Base-by-base conservation (phyloP, 768 basidiomycete species). In the Lactifluus subvellereus region DNA sequence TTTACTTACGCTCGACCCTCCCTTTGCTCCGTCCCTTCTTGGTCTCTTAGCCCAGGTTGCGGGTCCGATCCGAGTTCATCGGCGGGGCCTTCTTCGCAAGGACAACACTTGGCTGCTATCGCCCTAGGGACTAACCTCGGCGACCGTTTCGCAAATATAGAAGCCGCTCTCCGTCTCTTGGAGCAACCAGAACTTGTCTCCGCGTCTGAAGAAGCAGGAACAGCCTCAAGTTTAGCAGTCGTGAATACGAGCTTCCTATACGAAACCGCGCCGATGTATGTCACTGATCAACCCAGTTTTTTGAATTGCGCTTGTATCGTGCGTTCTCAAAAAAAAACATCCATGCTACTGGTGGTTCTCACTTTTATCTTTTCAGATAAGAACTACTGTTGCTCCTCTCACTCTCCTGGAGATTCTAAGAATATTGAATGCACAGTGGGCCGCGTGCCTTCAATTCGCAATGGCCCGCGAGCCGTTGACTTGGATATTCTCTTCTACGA, bases 191-290 rank as follows among this genome's bases (percentile, higher is more conserved):
- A 32, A 61, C 77, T 11, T 50, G 47, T 45, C 69, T 74, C 13
- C 20, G 69, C 27, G 69, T 69, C 10, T 71, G 72, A 35, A 75
- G 76, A 57, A 32, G 16, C 9, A 54, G 67, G 5, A n/a, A 9
- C 20, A 30, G 78, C 13, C 20, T 65, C 72, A 0, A 67, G 67
- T 32, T 72, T 80, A 2, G 70, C 69, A 16, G 77, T 96, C 33
- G 73, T 86, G 22, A 80, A 91, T 68, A 94, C 92, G 1, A 94
- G 92, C 71, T 91, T 94, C 74, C 71, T 98, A 77, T 98, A 98
- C 71, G 89, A 98, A 74, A 94, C 89, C 20, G 80, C 87, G 11
- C 92, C 97, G 0, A 98, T 99, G 97, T 98, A 99, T 72, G 88
- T 96, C 48, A 83, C 83, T 11, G 88, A 97, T 61, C 97, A 99